Base-by-base conservation (phyloP, 208 protist genomes). In the Acanthamoeba polyphaga region DNA sequence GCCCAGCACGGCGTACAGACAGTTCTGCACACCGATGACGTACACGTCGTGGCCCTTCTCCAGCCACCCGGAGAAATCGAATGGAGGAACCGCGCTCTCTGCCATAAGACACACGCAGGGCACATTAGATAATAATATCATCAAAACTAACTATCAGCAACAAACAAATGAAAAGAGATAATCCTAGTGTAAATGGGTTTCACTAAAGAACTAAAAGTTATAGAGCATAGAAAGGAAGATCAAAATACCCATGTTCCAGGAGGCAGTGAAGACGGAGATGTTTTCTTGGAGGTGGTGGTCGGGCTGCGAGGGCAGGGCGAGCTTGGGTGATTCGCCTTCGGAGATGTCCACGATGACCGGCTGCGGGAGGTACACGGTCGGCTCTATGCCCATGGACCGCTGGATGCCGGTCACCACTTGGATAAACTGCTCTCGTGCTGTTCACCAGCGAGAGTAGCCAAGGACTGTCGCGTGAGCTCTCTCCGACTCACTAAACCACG, bases 11-110 rank as follows among this genome's bases (percentile, higher is more conserved):
- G 58, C 17, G 27, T 93, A 93, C 17, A 93, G 46, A 58, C 89
- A 93, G 46, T 93, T 93, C 89, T 93, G 89, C 3, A 93, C 89
- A 24, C 89, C 68, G 38, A 93, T 78, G n/a, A 80, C 15, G 49
- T 93, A 93, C 9, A 93, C 4, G 89, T 93, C 66, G 49, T 93
- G 89, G 68, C 64, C 89, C 53, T 93, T 93, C 38, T 55, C 49
- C n/a, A 93, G n/a, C 89, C 89, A 93, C 6, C 27, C 8, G 1
- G 89, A 93, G 19, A 93, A 55, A 6, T 93, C 66, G 19, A 93
- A 93, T 19, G 89, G 64, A 12, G 89, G 89, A 4, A 12, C 8
- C 15, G 34, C n/a, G 64, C 78, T 78, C 46, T 72, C 89, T 93
- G 32, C 15, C 15, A 66, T 29, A 19, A 19, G 15, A 22, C 15